Evolutionary conservation across 345 rosid species (phyloP), one percentile per base, ranked within the genome.

Genomic region (Rubroshorea leprosula): DNA sequence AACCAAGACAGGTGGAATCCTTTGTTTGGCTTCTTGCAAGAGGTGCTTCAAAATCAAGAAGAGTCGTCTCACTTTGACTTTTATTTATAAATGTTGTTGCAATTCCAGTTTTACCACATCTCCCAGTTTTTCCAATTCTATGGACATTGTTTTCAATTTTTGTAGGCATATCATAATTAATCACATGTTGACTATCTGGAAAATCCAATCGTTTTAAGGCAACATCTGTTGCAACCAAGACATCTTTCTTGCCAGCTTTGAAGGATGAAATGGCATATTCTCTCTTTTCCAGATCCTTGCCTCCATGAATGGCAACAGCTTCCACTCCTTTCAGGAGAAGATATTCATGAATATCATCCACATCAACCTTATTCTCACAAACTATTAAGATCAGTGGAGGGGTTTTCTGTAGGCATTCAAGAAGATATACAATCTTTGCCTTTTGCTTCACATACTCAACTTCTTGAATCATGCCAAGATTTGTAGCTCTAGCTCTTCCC

Each of bases 401-500:
- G 19, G 96, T 86, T 73, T 86, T 91, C 79, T 88, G 95, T 11
- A 86, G 80, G 72, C 96, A 91, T 61, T 88, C 92, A 4, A 88
- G 92, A 58, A 91, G 98, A 72, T 91, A 91, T 4, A 88, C 96
- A 14, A 91, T 88, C 74, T 88, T 91, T 4, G 95, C 98, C 71
- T 91, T 95, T 69, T 86, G 98, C 66, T 91, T 91, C 58, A 91
- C 98, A 44, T 91, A 88, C 74, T 91, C 92, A 11, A 88, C 96
- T 74, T 91, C 98, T 68, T 91, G 98, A 70, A 91, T 85, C 54
- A 91, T 95, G 71, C 88, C 98, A 11, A 91, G 91, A 69, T 91
- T 88, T 58, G 98, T 96, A 38, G 96, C 98, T 64, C 98, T 93
- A 11, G 95, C 96, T 77, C 95, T 84, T 58, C 98, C 98, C 38